Base-by-base conservation (phyloP, 306 rosid species). In the Vigna angularis region DNA sequence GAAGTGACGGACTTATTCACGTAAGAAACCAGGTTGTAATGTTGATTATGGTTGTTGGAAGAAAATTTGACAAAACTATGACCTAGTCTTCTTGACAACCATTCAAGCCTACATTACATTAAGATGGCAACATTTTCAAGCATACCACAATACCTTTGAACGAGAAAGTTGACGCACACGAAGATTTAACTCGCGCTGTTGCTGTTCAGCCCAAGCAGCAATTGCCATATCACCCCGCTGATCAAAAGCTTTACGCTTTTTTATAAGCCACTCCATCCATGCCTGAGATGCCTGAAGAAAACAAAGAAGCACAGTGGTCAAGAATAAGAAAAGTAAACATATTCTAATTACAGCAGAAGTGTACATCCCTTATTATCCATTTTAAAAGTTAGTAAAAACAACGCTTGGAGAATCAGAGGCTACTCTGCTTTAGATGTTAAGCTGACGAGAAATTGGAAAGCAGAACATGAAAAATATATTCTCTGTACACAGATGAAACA, bases 151-250 rank as follows among this genome's bases (percentile, higher is more conserved):
- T 87, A 94, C 98, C 98, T 94, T 94, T 50, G 98, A 90, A 73
- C 89, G 97, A 48, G 98, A 87, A 80, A 94, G 97, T 74, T 87
- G 93, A 10, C 98, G 97, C 15, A 83, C 97, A 3, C 98, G 97
- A 66, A 90, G 68, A 86, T 85, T 85, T 86, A 94, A 61, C 88
- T 89, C 92, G 10, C 87, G 90, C 79, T 94, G 98, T 81, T 94
- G 98, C 84, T 92, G 98, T 86, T 94, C 98, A 16, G 97, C 95
- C 98, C 98, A 94, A 82, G 98, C 98, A 50, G 87, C 93, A 84
- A 92, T 84, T 48, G 98, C 98, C 98, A 95, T 92, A 66, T 92
- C 96, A 61, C 98, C 98, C 70, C 97, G 96, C 77, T 95, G 98
- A 85, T 88, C 84, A 78, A 95, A 95, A 82, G 98, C 98, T 91